Conservation (phyloP, 2,329 filamentous ascomycete genomes). For the Mycocentrospora acerina region DNA sequence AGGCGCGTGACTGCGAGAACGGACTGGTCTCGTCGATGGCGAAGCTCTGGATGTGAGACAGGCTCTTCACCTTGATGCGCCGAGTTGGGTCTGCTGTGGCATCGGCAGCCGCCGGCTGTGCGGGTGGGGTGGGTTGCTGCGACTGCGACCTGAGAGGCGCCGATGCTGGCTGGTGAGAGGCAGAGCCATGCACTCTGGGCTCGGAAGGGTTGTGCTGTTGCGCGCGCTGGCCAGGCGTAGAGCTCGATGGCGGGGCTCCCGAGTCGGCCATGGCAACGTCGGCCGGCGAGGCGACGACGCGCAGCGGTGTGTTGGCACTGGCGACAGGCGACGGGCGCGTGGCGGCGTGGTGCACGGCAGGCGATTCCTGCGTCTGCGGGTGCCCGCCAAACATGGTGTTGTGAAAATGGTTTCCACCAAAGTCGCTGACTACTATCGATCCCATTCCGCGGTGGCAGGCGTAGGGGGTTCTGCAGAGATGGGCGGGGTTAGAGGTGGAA, state of each 20-base stretch:
- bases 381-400: constrained; percentile 65
- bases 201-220: constrained; percentile 25
- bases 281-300: constrained; percentile 23
- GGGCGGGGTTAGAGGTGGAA: constrained; percentile 4
- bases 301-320: constrained; percentile 25
- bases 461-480: constrained; percentile 6
- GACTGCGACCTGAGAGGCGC: constrained; percentile 39
- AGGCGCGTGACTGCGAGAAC: constrained; percentile 51
- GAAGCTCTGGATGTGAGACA: constrained; percentile 88
- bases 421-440: constrained; percentile 66
- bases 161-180: constrained; percentile 20
- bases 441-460: constrained; percentile 55
- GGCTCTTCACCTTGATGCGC: constrained; percentile 78
- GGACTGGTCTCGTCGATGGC: constrained; percentile 73
- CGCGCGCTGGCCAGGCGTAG: constrained; percentile 30
- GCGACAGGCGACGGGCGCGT: constrained; percentile 36
- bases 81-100: constrained; percentile 50
- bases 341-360: constrained; percentile 37
- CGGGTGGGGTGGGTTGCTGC: constrained; percentile 34
- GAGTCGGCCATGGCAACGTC: constrained; percentile 46
- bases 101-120: constrained; percentile 27
- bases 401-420: constrained; percentile 72
- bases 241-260: constrained; percentile 32
- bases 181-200: constrained; percentile 14
- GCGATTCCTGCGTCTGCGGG: constrained; percentile 41